Percentiles rank a stretch among this genome's conserved stretches.
Evolutionary conservation across 129 eudicot genomes (phyloP).

Genomic region (Flaveria sonorensis): DNA sequence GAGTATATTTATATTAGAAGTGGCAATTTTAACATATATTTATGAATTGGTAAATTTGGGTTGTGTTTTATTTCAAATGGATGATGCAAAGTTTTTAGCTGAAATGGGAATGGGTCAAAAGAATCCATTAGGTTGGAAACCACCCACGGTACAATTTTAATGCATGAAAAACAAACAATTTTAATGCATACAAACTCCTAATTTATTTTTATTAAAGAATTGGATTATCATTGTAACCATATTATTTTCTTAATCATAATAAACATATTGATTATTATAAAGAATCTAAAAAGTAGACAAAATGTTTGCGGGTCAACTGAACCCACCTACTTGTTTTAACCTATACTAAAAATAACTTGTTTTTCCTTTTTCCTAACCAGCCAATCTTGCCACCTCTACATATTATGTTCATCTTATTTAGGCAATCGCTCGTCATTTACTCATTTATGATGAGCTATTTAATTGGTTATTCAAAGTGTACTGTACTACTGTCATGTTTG

Average conservation of each 20-base stretch:
- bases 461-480: constrained; percentile 10
- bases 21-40: background rate
- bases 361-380: background rate
- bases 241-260: background rate
- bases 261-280: background rate
- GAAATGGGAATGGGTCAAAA: background rate
- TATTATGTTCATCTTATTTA: constrained; percentile 10
- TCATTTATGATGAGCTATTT: constrained; percentile 8
- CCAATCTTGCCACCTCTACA: background rate
- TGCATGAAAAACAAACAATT: too few relatives aligned
- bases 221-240: background rate
- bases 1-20: background rate
- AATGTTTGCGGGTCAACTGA: constrained; percentile 1
- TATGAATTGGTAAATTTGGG: background rate
- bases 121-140: background rate
- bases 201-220: background rate
- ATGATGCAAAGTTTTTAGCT: background rate
- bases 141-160: background rate
- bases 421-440: background rate
- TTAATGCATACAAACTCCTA: background rate
- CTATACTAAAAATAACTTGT: background rate
- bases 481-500: constrained; percentile 25
- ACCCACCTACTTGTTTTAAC: background rate
- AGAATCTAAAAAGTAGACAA: background rate
- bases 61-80: background rate